Evolutionary conservation across 2,329 filamentous ascomycete genomes (phyloP).

Genomic region (Pyricularia sp.): DNA sequence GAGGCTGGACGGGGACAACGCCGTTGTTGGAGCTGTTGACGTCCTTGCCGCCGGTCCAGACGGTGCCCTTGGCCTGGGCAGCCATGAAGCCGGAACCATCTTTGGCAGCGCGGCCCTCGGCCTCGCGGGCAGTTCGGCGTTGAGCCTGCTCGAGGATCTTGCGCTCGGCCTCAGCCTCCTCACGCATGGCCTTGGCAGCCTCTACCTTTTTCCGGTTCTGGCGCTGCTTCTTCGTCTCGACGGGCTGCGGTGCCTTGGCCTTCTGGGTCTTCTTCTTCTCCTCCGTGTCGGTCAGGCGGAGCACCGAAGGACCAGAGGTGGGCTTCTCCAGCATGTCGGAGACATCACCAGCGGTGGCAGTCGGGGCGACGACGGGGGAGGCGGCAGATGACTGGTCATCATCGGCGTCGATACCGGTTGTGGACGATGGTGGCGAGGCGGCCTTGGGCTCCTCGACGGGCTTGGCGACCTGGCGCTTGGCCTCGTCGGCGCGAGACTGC

Average conservation of each 20-base stretch:
- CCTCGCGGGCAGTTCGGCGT: constrained; percentile 68
- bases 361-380: constrained; percentile 53
- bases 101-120: constrained; percentile 74
- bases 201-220: constrained; percentile 88
- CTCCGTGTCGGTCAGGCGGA: constrained; percentile 64
- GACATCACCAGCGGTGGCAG: constrained; percentile 54
- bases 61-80: constrained; percentile 23
- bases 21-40: constrained; percentile 27
- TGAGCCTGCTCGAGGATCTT: constrained; percentile 73
- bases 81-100: constrained; percentile 59
- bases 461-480: constrained; percentile 14
- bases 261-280: constrained; percentile 47
- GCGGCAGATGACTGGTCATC: constrained; percentile 61
- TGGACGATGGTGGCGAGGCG: constrained; percentile 54
- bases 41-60: constrained; percentile 22
- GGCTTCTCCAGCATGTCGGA: constrained; percentile 85
- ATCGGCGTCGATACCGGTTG: constrained; percentile 66
- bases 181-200: constrained; percentile 62
- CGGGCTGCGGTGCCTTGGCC: constrained; percentile 45
- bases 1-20: constrained; percentile 33
- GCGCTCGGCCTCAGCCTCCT: constrained; percentile 71
- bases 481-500: constrained; percentile 51
- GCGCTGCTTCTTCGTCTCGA: constrained; percentile 89
- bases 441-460: constrained; percentile 35
- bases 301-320: constrained; percentile 57